phyloP scores from a whole-genome alignment of 1,284 basidiomycete species.

The Stygiomarasmius scandens region DNA sequence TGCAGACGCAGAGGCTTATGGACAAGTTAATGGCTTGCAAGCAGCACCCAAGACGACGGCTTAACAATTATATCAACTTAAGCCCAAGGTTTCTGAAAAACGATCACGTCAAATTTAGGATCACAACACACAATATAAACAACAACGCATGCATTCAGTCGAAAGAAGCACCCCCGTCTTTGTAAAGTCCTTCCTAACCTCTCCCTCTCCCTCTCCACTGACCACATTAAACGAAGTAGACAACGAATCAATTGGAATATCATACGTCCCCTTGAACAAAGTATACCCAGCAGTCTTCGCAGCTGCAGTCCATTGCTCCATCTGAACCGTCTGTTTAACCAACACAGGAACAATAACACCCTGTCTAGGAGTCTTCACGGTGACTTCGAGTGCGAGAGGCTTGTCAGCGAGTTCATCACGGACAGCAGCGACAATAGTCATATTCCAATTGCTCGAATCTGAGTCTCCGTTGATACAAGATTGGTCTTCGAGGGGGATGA shows the following conservation, averaged over 20 bases:
- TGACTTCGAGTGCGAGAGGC: neutral
- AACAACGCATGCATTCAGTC: too few relatives aligned
- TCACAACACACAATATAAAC: too few relatives aligned
- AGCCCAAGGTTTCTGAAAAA: too few relatives aligned
- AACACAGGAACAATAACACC: neutral
- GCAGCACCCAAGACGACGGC: too few relatives aligned
- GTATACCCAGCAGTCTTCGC: conserved; percentile 1
- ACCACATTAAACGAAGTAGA: neutral
- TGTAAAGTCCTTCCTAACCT: neutral
- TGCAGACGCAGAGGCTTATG: too few relatives aligned
- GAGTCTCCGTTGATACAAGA: neutral
- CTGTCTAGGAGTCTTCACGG: neutral
- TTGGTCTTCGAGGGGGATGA: neutral
- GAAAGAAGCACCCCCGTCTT: neutral
- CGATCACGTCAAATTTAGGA: too few relatives aligned
- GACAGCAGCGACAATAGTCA: conserved; percentile 4
- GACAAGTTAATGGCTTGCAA: too few relatives aligned
- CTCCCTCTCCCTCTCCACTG: conserved; percentile 2
- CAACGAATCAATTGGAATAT: neutral
- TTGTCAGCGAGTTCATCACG: neutral
- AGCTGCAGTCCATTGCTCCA: neutral
- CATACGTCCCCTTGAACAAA: neutral
- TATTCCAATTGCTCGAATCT: conserved; percentile 2
- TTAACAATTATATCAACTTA: too few relatives aligned
- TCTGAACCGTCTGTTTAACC: neutral